A percentile compares a stretch with the other conserved stretches of the same genome.
Conservation (phyloP, 257 asterid genomes). For the Linaria vulgaris region DNA sequence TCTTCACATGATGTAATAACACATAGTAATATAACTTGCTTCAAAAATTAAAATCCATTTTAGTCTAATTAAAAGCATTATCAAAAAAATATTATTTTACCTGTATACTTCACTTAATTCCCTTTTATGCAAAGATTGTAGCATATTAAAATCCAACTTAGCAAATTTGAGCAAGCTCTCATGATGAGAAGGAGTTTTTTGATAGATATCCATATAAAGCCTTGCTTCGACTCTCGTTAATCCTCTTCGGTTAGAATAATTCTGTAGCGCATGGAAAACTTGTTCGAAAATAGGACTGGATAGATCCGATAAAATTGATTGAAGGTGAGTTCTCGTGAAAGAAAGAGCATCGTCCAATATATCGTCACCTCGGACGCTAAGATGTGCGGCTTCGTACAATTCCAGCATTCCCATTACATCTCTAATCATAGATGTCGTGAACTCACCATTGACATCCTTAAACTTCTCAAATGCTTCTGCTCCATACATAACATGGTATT, state of each 20-base stretch:
- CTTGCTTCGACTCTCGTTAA: constrained; percentile 31
- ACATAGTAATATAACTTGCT: no score
- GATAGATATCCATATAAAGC: constrained; percentile 27
- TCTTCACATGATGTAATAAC: no score
- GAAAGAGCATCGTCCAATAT: constrained; percentile 34
- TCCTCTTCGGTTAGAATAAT: constrained; percentile 27
- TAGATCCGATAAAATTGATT: constrained; percentile 8
- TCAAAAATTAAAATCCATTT: no score
- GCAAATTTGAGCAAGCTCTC: constrained; percentile 30
- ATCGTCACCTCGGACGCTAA: constrained; percentile 34
- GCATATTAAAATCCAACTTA: constrained; percentile 32
- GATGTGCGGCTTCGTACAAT: constrained; percentile 40
- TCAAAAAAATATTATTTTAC: constrained; percentile 8
- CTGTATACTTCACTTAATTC: constrained; percentile 29
- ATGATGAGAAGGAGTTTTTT: constrained; percentile 14
- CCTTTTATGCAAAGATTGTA: constrained; percentile 29
- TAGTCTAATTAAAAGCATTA: no score
- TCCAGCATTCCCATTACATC: constrained; percentile 26
- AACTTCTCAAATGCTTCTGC: constrained; percentile 30
- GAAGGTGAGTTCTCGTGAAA: constrained; percentile 23
- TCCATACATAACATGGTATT: no score
- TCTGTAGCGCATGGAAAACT: constrained; percentile 24
- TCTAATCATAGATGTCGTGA: not conserved
- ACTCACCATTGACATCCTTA: constrained; percentile 24
- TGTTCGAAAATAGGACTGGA: constrained; percentile 13